These are phyloP conservation scores for Aspergillus puulaauensis DNA, from an alignment of 2,329 filamentous ascomycete genomes.

Conservation along the genomic window DNA sequence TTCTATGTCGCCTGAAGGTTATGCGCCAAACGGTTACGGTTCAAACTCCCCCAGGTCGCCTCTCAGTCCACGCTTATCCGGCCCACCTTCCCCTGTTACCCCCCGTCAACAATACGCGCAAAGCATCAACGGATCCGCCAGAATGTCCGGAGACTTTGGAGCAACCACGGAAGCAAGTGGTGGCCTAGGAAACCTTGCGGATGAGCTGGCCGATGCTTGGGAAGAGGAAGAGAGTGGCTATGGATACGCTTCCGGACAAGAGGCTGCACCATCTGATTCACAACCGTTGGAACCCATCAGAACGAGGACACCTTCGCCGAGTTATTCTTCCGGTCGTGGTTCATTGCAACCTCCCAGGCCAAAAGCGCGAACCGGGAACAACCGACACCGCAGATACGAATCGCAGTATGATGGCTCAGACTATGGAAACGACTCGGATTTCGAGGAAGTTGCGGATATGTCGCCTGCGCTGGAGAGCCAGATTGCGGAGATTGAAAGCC, in stretches of 20 bases:
- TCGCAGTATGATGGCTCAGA: constrained; percentile 59
- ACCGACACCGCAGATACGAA: constrained; percentile 39
- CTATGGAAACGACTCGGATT: constrained; percentile 57
- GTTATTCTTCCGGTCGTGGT: constrained; percentile 23
- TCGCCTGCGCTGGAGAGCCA: constrained; percentile 54
- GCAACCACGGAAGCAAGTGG: constrained; percentile 32
- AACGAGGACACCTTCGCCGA: constrained; percentile 24
- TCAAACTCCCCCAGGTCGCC: constrained; percentile 35
- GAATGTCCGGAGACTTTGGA: constrained; percentile 43
- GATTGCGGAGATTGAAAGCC: constrained; percentile 56
- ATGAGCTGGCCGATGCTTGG: constrained; percentile 63
- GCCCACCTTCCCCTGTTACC: constrained; percentile 39
- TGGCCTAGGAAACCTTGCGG: constrained; percentile 61
- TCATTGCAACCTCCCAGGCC: constrained; percentile 38
- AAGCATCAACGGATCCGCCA: constrained; percentile 34
- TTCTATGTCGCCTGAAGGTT: constrained; percentile 33
- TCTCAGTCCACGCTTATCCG: constrained; percentile 35
- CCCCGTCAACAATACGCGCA: constrained; percentile 38
- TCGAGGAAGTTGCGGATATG: constrained; percentile 54
- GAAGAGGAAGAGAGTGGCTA: constrained; percentile 52
- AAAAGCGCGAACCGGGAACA: constrained; percentile 36
- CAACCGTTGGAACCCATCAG: constrained; percentile 30
- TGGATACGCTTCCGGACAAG: constrained; percentile 40
- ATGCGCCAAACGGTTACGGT: constrained; percentile 31
- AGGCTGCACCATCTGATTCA: constrained; percentile 26